phyloP scores from a whole-genome alignment of 2,329 filamentous ascomycete genomes.

The Gliomastix tumulicola region DNA sequence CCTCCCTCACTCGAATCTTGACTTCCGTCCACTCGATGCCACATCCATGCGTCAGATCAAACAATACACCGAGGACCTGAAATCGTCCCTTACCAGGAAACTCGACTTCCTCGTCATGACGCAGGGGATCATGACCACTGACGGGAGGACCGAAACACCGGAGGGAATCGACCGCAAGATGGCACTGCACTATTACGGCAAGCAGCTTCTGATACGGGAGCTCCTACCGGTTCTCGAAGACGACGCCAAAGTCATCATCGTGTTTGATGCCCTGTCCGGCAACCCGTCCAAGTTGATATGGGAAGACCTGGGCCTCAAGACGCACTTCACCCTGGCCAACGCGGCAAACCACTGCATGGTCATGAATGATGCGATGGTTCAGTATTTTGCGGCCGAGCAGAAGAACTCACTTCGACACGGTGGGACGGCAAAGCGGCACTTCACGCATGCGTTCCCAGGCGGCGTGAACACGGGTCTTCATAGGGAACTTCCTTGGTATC shows the following conservation, averaged over 20 bases:
- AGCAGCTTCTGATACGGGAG: constrained; percentile 32
- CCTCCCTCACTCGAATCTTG: constrained; percentile 21
- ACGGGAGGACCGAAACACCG: constrained; percentile 27
- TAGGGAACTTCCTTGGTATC: constrained; percentile 20
- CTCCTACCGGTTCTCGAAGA: constrained; percentile 25
- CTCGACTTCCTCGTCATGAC: constrained; percentile 29
- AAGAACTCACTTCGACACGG: constrained; percentile 4
- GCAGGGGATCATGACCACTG: constrained; percentile 26
- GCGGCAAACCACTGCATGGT: constrained; percentile 26
- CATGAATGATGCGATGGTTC: constrained; percentile 30
- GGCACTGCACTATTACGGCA: constrained; percentile 36
- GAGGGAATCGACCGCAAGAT: constrained; percentile 38
- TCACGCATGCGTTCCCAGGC: constrained; percentile 32
- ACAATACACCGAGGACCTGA: constrained; percentile 18
- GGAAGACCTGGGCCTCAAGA: constrained; percentile 30
- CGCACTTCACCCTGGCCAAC: constrained; percentile 19
- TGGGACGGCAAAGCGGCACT: constrained; percentile 20
- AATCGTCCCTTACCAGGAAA: constrained; percentile 12
- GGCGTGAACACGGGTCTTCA: constrained; percentile 23
- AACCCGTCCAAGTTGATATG: constrained; percentile 23
- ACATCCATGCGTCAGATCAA: constrained; percentile 24
- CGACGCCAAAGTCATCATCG: constrained; percentile 29
- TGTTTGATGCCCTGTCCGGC: constrained; percentile 22
- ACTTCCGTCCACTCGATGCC: constrained; percentile 22
- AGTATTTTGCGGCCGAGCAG: constrained; percentile 18